Evolutionary conservation across 805 yeast species (phyloP), one percentile per base, ranked within the genome.

Genomic region (Hanseniaspora taiwanica): DNA sequence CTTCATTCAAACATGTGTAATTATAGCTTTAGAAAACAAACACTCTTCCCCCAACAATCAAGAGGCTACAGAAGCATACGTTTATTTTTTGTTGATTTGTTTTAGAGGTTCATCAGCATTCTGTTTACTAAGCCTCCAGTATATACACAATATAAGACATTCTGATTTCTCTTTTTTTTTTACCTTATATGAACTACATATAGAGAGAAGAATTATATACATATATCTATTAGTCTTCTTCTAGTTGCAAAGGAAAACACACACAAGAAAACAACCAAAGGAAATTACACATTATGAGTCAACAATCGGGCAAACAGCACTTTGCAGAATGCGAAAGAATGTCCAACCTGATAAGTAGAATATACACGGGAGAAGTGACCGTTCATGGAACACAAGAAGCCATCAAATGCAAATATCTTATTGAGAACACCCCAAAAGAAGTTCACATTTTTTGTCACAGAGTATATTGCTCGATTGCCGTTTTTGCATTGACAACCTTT

Each of bases 401-500:
- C 18, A n/a, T 29, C 33, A 29, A 29, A 8, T 29, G 33, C 9
- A 29, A n/a, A 29, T n/a, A 14, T 10, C 14, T 29, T 16, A 29
- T 29, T 29, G 33, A 29, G 18, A n/a, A 29, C 8, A 29, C 33
- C 17, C 10, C 58, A 6, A 46, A 46, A 13, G 56, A 53, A 19
- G 49, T 42, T 31, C 82, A 79, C 46, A 57, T 72, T 48, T 80
- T 76, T 53, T 78, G 86, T 55, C 71, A 76, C 49, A 60, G 61
- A 7, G 54, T 55, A 23, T 59, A 71, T 44, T 61, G 59, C 33
- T 69, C 73, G 2, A 63, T 74, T 17, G 63, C 79, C 8, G 64
- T 69, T 12, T 77, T 77, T 50, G 60, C 70, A 8, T 55, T 79
- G 40, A 71, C 80, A 13, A 76, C 86, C 3, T 76, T 78, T 48